Base-by-base conservation (phyloP, 1,284 basidiomycete genomes). In the Lignosus rhinocerotis region DNA sequence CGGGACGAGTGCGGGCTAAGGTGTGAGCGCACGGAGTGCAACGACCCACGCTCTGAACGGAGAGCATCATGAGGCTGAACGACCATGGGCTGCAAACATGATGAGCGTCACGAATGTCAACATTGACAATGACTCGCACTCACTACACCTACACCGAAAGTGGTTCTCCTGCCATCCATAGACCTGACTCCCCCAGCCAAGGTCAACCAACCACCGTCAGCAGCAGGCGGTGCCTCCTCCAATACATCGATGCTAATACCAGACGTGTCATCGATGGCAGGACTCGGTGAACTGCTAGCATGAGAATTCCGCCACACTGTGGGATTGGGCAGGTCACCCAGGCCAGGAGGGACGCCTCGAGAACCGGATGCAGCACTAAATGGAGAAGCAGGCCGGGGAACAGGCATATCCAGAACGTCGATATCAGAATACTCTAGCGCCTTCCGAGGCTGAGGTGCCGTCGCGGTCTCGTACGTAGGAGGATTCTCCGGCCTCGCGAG, bases 371-470 rank as follows among this genome's bases (percentile, higher is more conserved):
- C 76, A 10, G 74, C 69, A 11, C 66, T 66, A 62, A 86, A 86
- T 0, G 78, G 78, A 12, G 79, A 75, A 1, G 79, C 72, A 7
- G 83, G 80, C 12, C 77, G 71, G 0, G 86, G 86, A 0, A 76
- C 82, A 1, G 87, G 86, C 58, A 82, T 74, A 62, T 88, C 87
- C 0, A 89, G 76, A 47, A 84, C 73, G 63, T 88, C 86, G n/a
- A 71, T 67, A 46, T 62, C 68, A 58, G 61, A 69, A 33, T 61
- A 55, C 36, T 63, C 48, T 60, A 61, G 57, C 64, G 50, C 61
- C 57, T 50, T 64, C 60, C 45, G 63, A 53, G 36, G 61, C 56
- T 33, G 61, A 8, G 41, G 68, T 59, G 53, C 44, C 7, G 60
- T 38, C 11, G 31, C 34, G 49, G 63, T 58, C 14, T 75, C 67